Percentiles rank a stretch among this genome's conserved stretches.
Evolutionary conservation across 257 asterid genomes (phyloP).

Genomic region (Dorcoceras hygrometricum): DNA sequence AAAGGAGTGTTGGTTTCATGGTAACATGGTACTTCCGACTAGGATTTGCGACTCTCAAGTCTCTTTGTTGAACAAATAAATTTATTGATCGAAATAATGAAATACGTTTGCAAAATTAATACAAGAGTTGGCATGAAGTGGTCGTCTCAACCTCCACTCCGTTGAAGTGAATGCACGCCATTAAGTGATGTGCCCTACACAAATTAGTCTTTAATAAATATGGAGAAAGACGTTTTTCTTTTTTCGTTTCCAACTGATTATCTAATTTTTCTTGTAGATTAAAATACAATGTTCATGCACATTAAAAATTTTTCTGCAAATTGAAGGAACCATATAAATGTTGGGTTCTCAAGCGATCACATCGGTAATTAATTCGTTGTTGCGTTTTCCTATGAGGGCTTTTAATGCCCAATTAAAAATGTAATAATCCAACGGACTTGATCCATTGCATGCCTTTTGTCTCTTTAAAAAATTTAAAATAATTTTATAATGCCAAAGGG

Average conservation of each 20-base stretch:
- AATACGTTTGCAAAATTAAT: neutral
- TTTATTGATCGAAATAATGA: too few species aligned
- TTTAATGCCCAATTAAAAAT: slow-evolving; percentile 23
- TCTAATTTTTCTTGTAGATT: neutral
- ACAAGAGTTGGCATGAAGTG: neutral
- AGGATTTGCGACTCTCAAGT: too few species aligned
- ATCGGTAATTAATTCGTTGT: slow-evolving; percentile 27
- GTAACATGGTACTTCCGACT: too few species aligned
- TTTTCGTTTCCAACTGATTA: neutral
- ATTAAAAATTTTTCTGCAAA: slow-evolving; percentile 21
- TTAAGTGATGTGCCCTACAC: neutral
- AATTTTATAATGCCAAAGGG: too few species aligned
- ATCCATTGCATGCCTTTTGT: neutral
- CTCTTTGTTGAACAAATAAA: too few species aligned
- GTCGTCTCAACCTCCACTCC: slow-evolving; percentile 3
- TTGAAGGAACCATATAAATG: slow-evolving; percentile 26
- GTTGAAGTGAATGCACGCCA: neutral
- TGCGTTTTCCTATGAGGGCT: slow-evolving; percentile 24
- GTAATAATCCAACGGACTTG: neutral
- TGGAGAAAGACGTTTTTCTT: neutral
- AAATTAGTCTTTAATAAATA: neutral
- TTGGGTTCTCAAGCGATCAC: slow-evolving; percentile 25
- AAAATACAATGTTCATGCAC: neutral
- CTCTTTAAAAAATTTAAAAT: neutral
- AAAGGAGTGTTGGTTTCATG: too few species aligned